These are phyloP conservation scores for Pseudopithomyces maydicus DNA, from an alignment of 2,329 filamentous ascomycete species.

Conservation along the genomic window DNA sequence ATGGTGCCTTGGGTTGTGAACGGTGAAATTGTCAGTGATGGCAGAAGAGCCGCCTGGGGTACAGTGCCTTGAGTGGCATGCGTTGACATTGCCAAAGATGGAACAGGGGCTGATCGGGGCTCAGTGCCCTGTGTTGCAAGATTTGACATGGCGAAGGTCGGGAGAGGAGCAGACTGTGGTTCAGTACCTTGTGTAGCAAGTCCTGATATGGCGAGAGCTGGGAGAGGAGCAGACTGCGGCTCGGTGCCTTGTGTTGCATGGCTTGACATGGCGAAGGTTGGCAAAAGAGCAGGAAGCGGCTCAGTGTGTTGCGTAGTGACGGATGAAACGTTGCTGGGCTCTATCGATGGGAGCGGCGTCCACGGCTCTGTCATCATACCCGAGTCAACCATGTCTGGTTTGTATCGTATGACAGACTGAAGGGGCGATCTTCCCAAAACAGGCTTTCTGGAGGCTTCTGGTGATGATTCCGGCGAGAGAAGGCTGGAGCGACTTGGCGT, in stretches of 20 bases:
- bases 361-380: conserved; percentile 67
- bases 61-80: conserved; percentile 27
- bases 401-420: conserved; percentile 22
- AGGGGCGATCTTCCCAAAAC: conserved; percentile 28
- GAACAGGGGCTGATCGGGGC: conserved; percentile 21
- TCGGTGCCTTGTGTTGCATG: conserved; percentile 11
- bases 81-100: conserved; percentile 30
- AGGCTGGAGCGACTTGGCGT: conserved; percentile 41
- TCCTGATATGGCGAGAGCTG: conserved; percentile 1
- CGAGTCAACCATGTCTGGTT: conserved; percentile 61
- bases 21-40: conserved; percentile 27
- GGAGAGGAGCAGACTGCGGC: conserved; percentile 15
- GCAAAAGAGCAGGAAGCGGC: conserved; percentile 14
- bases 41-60: conserved; percentile 20
- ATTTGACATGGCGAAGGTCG: conserved; percentile 25
- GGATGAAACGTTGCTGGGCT: conserved; percentile 24
- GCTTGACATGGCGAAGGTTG: conserved; percentile 1
- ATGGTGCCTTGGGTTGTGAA: conserved; percentile 29
- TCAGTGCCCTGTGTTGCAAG: conserved; percentile 26
- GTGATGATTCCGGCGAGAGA: conserved; percentile 39
- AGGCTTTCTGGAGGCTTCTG: conserved; percentile 30
- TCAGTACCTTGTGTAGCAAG: conserved; percentile 7
- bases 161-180: conserved; percentile 21
- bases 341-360: conserved; percentile 45
- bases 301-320: conserved; percentile 35